Evolutionary conservation across 495 filamentous ascomycete genomes (phyloP).

Genomic region (Penicilliopsis zonata): DNA sequence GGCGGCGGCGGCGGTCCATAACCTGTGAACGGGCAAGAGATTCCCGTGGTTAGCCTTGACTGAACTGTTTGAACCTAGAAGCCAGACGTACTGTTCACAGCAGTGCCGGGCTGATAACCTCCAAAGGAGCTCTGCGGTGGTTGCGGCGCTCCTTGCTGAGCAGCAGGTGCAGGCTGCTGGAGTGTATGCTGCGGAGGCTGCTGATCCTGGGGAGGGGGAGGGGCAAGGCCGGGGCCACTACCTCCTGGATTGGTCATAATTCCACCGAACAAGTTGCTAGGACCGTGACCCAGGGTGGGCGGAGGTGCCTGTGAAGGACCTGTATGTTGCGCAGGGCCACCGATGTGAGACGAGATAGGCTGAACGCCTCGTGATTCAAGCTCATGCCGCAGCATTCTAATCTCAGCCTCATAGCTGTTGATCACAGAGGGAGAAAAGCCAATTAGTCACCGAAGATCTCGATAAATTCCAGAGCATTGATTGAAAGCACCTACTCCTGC

Average conservation of each 20-base stretch:
- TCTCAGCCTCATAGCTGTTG: slow-evolving; percentile 83
- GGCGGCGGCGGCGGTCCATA: slow-evolving; percentile 65
- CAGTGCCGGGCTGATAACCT: slow-evolving; percentile 50
- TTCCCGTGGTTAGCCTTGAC: slow-evolving; percentile 16
- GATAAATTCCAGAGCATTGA: background rate
- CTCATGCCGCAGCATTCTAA: slow-evolving; percentile 72
- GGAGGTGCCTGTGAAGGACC: slow-evolving; percentile 74
- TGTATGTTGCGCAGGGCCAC: slow-evolving; percentile 53
- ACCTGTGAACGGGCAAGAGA: slow-evolving; percentile 21
- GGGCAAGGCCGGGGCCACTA: slow-evolving; percentile 79
- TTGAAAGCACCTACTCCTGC: slow-evolving; percentile 54
- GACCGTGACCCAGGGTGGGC: slow-evolving; percentile 80
- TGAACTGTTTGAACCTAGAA: slow-evolving; percentile 8
- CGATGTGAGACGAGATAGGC: slow-evolving; percentile 50
- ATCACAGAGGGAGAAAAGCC: slow-evolving; percentile 1
- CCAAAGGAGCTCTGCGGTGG: slow-evolving; percentile 45
- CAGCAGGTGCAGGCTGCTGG: slow-evolving; percentile 46
- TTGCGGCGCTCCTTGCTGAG: slow-evolving; percentile 52
- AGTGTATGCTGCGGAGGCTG: slow-evolving; percentile 48
- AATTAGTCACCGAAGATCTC: background rate
- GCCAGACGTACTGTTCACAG: slow-evolving; percentile 51
- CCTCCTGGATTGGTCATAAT: slow-evolving; percentile 88
- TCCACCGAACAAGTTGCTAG: slow-evolving; percentile 82
- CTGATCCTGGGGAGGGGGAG: slow-evolving; percentile 59
- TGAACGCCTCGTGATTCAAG: slow-evolving; percentile 75